Conservation (phyloP, 2,329 filamentous ascomycete species). For the Aspergillus aculeatinus region DNA sequence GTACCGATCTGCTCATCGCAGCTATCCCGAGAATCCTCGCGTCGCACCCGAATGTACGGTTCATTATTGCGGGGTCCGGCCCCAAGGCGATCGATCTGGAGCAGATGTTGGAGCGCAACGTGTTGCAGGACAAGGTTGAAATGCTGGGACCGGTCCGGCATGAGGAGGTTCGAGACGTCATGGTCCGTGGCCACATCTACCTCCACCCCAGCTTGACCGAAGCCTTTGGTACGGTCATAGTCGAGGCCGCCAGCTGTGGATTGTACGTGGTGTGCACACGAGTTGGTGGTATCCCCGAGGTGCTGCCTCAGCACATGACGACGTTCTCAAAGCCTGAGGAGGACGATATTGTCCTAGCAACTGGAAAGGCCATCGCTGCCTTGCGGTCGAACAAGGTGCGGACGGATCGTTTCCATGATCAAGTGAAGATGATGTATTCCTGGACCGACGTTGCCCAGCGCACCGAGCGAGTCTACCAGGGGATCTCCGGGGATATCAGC, state of each 20-base stretch:
- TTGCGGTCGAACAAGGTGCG: slow-evolving; percentile 82
- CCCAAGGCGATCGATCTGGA: slow-evolving; percentile 97
- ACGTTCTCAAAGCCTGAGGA: slow-evolving; percentile 96
- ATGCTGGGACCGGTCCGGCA: slow-evolving; percentile 90
- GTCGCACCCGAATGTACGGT: slow-evolving; percentile 86
- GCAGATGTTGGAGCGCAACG: slow-evolving; percentile 95
- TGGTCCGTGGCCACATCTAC: slow-evolving; percentile 96
- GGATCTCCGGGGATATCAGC: slow-evolving; percentile 80
- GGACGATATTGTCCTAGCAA: slow-evolving; percentile 87
- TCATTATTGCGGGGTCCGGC: slow-evolving; percentile 93
- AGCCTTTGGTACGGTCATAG: slow-evolving; percentile 95
- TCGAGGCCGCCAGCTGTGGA: slow-evolving; percentile 93
- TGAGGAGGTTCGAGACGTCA: slow-evolving; percentile 94
- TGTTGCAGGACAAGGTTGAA: slow-evolving; percentile 88
- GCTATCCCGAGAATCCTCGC: slow-evolving; percentile 90
- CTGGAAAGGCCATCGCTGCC: slow-evolving; percentile 81
- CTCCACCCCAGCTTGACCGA: slow-evolving; percentile 93
- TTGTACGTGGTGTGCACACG: slow-evolving; percentile 95
- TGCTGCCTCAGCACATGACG: slow-evolving; percentile 94
- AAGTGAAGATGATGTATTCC: slow-evolving; percentile 98
- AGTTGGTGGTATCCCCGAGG: slow-evolving; percentile 94
- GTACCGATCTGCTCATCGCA: slow-evolving; percentile 93
- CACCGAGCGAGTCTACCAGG: slow-evolving; percentile 92
- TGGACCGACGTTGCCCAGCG: slow-evolving; percentile 94
- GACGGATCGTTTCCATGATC: slow-evolving; percentile 92